Base-by-base conservation (phyloP, 805 yeast species). In the Wickerhamiella australiensis region DNA sequence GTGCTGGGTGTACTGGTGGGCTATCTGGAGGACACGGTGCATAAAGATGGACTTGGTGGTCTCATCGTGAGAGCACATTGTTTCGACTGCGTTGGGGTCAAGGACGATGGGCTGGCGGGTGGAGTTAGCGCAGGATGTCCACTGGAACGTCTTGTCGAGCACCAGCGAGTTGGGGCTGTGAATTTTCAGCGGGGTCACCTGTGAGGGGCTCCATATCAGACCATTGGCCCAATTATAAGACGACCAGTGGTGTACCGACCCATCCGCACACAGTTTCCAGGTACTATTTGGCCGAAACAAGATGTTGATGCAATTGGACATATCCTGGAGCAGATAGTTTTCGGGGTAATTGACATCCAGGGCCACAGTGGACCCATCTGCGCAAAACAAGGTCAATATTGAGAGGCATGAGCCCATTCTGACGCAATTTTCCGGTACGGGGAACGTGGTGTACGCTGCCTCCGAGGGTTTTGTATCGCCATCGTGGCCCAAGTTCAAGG, bases 151-250 rank as follows among this genome's bases (percentile, higher is more conserved):
- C 15, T 35, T 25, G 35, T 46, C 49, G 29, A 46, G 49, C 21
- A 36, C 42, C n/a, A 46, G 37, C 27, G 49, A 37, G 26, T 23
- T 18, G 21, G 49, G 49, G 13, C 26, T 13, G 3, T 31, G 35
- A 5, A 46, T 18, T 15, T 41, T 35, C 13, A 46, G 49, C 20
- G 49, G 43, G 3, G 36, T 37, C 17, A 46, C 40, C 21, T 27
- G 27, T 3, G 49, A 22, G 13, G 42, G 49, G 33, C 36, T 37
- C 49, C 49, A 46, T 17, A 46, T 29, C 18, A 46, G 43, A 13
- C 42, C 40, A 33, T 46, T 46, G 11, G 49, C 49, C 49, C 49
- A 46, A 23, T 46, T 46, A 29, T 46, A 46, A 17, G 49, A 40
- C 5, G 31, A 23, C 36, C 49, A 35, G 49, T 46, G 49, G 18